Conservation (phyloP, 148 eudicot species). For the Vaccinium vitisidaea region DNA sequence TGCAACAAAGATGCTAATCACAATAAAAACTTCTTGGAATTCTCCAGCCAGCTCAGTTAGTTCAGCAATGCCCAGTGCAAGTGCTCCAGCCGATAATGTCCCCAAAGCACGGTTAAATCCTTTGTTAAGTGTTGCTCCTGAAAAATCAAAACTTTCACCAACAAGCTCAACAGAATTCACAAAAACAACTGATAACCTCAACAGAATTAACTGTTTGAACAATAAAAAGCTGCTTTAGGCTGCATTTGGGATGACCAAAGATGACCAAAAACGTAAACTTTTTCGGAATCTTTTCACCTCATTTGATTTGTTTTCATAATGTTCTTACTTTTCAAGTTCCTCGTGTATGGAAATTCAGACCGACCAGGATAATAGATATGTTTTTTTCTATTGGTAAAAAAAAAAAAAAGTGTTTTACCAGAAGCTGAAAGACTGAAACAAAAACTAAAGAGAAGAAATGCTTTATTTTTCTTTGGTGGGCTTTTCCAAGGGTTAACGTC, state of each 20-base stretch:
- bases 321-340: not conserved
- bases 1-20: conserved; percentile 58
- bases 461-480: not conserved
- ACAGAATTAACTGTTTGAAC: not conserved
- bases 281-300: not conserved
- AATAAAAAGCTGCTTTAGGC: not conserved
- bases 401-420: too few species aligned
- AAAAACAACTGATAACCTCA: not conserved
- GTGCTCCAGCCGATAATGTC: conserved; percentile 60
- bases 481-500: not conserved
- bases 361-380: too few species aligned
- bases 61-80: conserved; percentile 53
- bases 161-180: conserved; percentile 7
- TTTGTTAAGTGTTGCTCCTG: conserved; percentile 69
- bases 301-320: not conserved
- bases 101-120: conserved; percentile 69
- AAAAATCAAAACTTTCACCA: not conserved
- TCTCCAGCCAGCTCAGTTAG: conserved; percentile 41
- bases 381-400: too few species aligned
- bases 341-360: too few species aligned
- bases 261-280: not conserved
- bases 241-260: not conserved
- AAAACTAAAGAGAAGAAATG: too few species aligned
- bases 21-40: conserved; percentile 46
- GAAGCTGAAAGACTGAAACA: too few species aligned